Evolutionary conservation across 2,329 filamentous ascomycete species (phyloP).

Genomic region (Elsinoe necatrix): DNA sequence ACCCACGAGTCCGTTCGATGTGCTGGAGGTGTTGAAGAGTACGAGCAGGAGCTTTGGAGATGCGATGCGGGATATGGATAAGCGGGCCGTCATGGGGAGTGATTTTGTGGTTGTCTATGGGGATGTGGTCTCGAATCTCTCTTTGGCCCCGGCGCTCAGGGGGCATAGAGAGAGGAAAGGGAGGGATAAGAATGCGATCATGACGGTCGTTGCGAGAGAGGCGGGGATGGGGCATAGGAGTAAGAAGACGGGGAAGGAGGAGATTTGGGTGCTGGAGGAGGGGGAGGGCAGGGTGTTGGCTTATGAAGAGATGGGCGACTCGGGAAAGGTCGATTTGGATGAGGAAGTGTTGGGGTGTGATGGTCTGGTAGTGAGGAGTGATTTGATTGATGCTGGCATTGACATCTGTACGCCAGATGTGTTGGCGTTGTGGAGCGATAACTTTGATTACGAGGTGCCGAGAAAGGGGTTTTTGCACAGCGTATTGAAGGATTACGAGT

Average conservation of each 20-base stretch:
- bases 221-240: conserved; percentile 67
- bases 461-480: conserved; percentile 83
- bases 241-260: conserved; percentile 41
- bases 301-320: conserved; percentile 80
- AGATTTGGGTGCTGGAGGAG: conserved; percentile 6
- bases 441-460: conserved; percentile 90
- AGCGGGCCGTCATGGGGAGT: conserved; percentile 71
- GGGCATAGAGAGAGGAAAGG: conserved; percentile 72
- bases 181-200: conserved; percentile 87
- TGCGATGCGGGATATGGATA: conserved; percentile 87
- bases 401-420: conserved; percentile 98
- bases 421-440: conserved; percentile 89
- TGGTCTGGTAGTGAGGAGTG: conserved; percentile 75
- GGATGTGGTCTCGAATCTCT: conserved; percentile 82
- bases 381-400: conserved; percentile 88
- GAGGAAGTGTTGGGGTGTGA: conserved; percentile 66
- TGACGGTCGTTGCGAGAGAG: conserved; percentile 87
- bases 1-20: conserved; percentile 69
- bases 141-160: conserved; percentile 68
- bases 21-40: conserved; percentile 76
- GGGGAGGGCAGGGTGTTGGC: conserved; percentile 63
- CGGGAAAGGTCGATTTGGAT: conserved; percentile 60
- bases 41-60: conserved; percentile 84
- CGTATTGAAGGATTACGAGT: conserved; percentile 90
- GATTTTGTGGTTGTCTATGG: conserved; percentile 92